Evolutionary conservation across 1,139 yeast species (phyloP).

Genomic region (Kodamaea suecica): DNA sequence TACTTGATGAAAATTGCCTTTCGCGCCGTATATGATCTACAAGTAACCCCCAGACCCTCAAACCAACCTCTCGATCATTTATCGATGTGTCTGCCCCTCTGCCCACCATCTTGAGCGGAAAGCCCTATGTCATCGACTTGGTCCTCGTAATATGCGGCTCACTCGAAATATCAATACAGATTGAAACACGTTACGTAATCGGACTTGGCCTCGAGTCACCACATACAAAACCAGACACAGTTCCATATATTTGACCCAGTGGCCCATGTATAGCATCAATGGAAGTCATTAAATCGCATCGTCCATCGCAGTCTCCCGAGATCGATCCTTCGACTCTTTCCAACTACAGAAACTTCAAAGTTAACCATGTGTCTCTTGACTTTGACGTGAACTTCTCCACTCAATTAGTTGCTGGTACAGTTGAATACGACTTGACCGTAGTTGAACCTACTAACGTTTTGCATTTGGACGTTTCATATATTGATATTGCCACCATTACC

Average conservation of each 20-base stretch:
- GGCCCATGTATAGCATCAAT: constrained; percentile 1
- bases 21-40: too few relatives aligned
- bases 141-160: too few relatives aligned
- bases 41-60: too few relatives aligned
- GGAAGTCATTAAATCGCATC: constrained; percentile 17
- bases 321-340: constrained; percentile 74
- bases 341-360: constrained; percentile 55
- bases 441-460: constrained; percentile 30
- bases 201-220: too few relatives aligned
- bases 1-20: too few relatives aligned
- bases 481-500: constrained; percentile 46
- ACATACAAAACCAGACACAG: not conserved
- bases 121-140: too few relatives aligned
- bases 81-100: too few relatives aligned
- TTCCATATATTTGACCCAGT: too few relatives aligned
- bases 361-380: constrained; percentile 50
- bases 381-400: constrained; percentile 56
- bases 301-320: constrained; percentile 54
- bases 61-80: too few relatives aligned
- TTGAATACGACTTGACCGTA: constrained; percentile 42
- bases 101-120: too few relatives aligned
- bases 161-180: too few relatives aligned
- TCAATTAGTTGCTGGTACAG: constrained; percentile 53
- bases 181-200: too few relatives aligned
- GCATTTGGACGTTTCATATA: constrained; percentile 66